Percentiles rank a stretch among this genome's conserved stretches.
Conservation (phyloP, 768 basidiomycete species). For the Brasilioporus rufonigricans region DNA sequence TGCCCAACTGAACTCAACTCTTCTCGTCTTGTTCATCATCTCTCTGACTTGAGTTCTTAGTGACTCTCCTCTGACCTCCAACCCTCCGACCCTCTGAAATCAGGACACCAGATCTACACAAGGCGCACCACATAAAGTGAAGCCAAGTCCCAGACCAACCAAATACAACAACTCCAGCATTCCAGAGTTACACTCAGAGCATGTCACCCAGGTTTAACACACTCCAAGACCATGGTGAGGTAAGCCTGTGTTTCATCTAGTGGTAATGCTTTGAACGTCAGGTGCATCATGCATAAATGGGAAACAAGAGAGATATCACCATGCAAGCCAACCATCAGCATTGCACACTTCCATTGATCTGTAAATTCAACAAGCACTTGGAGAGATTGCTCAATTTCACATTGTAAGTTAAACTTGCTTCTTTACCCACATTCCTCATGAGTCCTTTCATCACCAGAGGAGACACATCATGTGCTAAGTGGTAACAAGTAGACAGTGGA, state of each 20-base stretch:
- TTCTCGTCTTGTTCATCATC: too few species aligned
- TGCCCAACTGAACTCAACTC: too few species aligned
- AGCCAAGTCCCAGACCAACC: too few species aligned
- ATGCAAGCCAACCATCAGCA: conserved; percentile 94
- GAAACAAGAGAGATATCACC: conserved; percentile 86
- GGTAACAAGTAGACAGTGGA: conserved; percentile 46
- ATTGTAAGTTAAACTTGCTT: conserved; percentile 44
- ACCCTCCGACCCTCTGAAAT: too few species aligned
- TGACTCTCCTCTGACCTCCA: too few species aligned
- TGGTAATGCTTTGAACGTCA: background rate
- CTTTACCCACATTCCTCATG: background rate
- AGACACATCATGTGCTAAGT: conserved; percentile 57
- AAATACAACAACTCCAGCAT: too few species aligned
- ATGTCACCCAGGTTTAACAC: too few species aligned
- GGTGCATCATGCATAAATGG: conserved; percentile 51
- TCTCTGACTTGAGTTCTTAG: too few species aligned
- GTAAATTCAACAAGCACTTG: conserved; percentile 98
- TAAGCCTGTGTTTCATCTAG: conserved; percentile 28
- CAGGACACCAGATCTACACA: too few species aligned
- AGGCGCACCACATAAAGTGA: too few species aligned
- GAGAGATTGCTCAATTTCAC: conserved; percentile 83
- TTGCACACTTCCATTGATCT: conserved; percentile 85
- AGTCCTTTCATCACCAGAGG: conserved; percentile 37
- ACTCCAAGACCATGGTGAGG: conserved; percentile 87
- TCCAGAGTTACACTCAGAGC: too few species aligned